Percentiles rank a stretch among this genome's conserved stretches.
phyloP scores from a whole-genome alignment of 805 yeast species.

The Sporopachydermia quercuum region DNA sequence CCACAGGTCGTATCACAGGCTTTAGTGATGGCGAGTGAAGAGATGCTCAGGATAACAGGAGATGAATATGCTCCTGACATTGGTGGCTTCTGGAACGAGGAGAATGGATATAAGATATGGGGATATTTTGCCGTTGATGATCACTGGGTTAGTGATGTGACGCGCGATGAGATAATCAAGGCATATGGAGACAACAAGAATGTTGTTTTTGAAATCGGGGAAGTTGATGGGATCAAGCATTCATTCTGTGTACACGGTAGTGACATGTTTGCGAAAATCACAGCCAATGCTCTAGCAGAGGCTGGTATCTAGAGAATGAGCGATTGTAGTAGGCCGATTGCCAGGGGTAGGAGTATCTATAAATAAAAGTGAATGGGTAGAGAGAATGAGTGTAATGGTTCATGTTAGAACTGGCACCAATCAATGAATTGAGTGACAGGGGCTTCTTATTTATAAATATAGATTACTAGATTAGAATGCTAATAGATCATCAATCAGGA shows the following conservation, averaged over 20 bases:
- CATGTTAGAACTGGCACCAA: too few species aligned
- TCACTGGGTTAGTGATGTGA: constrained; percentile 45
- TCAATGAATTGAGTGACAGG: too few species aligned
- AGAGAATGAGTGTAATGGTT: too few species aligned
- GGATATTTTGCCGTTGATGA: constrained; percentile 42
- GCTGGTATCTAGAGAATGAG: too few species aligned
- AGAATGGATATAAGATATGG: constrained; percentile 30
- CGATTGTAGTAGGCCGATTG: too few species aligned
- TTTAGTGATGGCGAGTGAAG: constrained; percentile 41
- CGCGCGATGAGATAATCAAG: constrained; percentile 29
- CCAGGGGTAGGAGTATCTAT: too few species aligned
- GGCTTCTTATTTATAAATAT: too few species aligned
- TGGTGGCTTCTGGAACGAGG: constrained; percentile 34
- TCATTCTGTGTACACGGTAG: constrained; percentile 48
- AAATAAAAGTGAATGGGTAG: too few species aligned
- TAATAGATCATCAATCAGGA: too few species aligned
- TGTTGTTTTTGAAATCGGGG: constrained; percentile 20
- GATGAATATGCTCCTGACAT: constrained; percentile 18
- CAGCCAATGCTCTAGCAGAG: constrained; percentile 14
- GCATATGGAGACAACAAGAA: constrained; percentile 20
- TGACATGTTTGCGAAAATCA: constrained; percentile 27
- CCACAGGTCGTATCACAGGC: constrained; percentile 37
- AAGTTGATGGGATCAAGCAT: constrained; percentile 30
- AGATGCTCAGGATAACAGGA: constrained; percentile 35
- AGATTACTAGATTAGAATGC: too few species aligned